Percentiles rank a stretch among this genome's conserved stretches.
Conservation (phyloP, 1,284 basidiomycete genomes). For the Tilletia setariae region DNA sequence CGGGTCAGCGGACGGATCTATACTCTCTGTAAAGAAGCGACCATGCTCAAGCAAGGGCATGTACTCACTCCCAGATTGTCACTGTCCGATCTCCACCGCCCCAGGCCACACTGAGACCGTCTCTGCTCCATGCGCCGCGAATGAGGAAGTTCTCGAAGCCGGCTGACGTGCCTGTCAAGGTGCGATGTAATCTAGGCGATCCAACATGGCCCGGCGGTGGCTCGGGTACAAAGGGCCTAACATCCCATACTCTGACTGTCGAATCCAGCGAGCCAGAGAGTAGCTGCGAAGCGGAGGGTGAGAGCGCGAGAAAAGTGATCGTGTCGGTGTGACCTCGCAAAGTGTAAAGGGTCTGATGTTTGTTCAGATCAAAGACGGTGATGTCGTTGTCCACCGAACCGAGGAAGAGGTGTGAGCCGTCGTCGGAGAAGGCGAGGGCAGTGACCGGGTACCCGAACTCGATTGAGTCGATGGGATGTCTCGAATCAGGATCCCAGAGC, state of each 20-base stretch:
- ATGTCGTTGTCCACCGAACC: conserved; percentile 54
- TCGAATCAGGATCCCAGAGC: conserved; percentile 45
- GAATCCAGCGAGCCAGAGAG: conserved; percentile 48
- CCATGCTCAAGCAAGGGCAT: not conserved
- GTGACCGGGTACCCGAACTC: conserved; percentile 53
- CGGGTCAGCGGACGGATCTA: not conserved
- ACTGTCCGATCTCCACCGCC: conserved; percentile 50
- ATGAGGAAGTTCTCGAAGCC: conserved; percentile 51
- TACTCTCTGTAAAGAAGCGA: not conserved
- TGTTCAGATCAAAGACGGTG: conserved; percentile 47
- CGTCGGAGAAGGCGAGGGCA: conserved; percentile 48
- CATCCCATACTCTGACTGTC: conserved; percentile 52
- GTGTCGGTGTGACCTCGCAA: conserved; percentile 43
- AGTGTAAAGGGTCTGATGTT: conserved; percentile 37
- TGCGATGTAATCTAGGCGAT: conserved; percentile 42
- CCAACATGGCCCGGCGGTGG: conserved; percentile 31
- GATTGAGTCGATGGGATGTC: conserved; percentile 40
- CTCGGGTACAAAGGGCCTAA: conserved; percentile 52
- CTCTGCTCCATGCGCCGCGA: conserved; percentile 39
- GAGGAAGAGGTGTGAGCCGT: conserved; percentile 50
- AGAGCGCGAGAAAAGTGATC: conserved; percentile 41
- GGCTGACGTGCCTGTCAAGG: conserved; percentile 42
- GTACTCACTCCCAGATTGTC: conserved; percentile 47
- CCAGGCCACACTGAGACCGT: conserved; percentile 42
- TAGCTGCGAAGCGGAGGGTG: conserved; percentile 49